phyloP scores from a whole-genome alignment of 225 moss, liverwort and hornwort species.

The Neckera pumila region DNA sequence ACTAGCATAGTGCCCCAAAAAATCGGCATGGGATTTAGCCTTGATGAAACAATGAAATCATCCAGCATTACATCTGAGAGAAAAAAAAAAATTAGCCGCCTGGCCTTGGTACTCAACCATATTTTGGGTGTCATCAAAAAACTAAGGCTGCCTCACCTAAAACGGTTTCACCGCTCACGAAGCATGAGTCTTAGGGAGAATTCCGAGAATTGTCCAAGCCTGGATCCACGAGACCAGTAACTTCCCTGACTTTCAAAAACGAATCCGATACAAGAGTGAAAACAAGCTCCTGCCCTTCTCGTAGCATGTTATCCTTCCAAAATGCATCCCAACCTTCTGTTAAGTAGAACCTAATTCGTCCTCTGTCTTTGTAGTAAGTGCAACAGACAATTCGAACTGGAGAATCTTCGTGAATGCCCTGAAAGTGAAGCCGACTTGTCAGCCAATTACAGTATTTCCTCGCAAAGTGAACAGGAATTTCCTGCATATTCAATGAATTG shows the following conservation, averaged over 20 bases:
- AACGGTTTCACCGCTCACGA: not conserved
- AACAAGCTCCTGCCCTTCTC: not conserved
- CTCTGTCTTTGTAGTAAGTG: not conserved
- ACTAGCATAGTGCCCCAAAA: not conserved
- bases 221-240: not conserved
- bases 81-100: too few relatives aligned
- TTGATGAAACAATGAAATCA: not conserved
- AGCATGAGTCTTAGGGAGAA: not conserved
- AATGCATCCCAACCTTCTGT: not conserved
- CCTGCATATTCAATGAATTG: not conserved
- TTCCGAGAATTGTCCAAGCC: not conserved
- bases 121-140: not conserved
- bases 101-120: not conserved
- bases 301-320: not conserved
- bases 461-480: not conserved
- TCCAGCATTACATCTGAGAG: too few relatives aligned
- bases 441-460: not conserved
- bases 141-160: not conserved
- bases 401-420: not conserved
- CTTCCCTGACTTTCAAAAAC: not conserved
- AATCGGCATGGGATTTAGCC: too few relatives aligned
- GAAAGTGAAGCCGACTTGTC: not conserved
- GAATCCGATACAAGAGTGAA: not conserved
- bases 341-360: not conserved
- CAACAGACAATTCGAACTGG: not conserved